These are phyloP conservation scores for Botrytis byssoidea DNA, from an alignment of 2,329 filamentous ascomycete genomes.

Conservation along the genomic window DNA sequence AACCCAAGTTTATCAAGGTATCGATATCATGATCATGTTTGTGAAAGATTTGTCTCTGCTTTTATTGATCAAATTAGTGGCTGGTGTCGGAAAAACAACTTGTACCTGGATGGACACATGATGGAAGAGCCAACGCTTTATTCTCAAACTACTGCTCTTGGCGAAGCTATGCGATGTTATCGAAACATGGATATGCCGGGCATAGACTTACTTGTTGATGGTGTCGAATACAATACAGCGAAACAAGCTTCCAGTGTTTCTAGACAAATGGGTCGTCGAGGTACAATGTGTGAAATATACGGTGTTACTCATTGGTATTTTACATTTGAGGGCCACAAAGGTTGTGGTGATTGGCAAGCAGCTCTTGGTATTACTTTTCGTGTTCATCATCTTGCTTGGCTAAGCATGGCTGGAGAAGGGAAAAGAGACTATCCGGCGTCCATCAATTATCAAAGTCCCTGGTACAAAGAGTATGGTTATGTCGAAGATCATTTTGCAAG, in stretches of 20 bases:
- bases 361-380: constrained; percentile 40
- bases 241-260: constrained; percentile 39
- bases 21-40: constrained; percentile 39
- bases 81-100: constrained; percentile 37
- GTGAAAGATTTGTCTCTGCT: constrained; percentile 38
- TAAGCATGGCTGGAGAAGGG: constrained; percentile 40
- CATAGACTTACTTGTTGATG: constrained; percentile 38
- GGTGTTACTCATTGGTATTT: constrained; percentile 40
- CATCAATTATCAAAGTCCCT: constrained; percentile 40
- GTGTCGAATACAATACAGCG: constrained; percentile 39
- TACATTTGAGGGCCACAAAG: constrained; percentile 40
- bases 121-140: constrained; percentile 40
- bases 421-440: constrained; percentile 40
- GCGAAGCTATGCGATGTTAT: constrained; percentile 41
- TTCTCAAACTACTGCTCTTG: constrained; percentile 38
- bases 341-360: constrained; percentile 40
- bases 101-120: constrained; percentile 39
- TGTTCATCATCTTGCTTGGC: constrained; percentile 39
- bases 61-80: constrained; percentile 37
- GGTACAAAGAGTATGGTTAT: constrained; percentile 39
- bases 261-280: constrained; percentile 36
- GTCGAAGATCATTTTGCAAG: constrained; percentile 40
- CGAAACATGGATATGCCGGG: constrained; percentile 38
- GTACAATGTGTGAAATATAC: constrained; percentile 38
- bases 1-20: constrained; percentile 35